Conservation (phyloP, 805 yeast species). For the Jamesozyma lodderae region DNA sequence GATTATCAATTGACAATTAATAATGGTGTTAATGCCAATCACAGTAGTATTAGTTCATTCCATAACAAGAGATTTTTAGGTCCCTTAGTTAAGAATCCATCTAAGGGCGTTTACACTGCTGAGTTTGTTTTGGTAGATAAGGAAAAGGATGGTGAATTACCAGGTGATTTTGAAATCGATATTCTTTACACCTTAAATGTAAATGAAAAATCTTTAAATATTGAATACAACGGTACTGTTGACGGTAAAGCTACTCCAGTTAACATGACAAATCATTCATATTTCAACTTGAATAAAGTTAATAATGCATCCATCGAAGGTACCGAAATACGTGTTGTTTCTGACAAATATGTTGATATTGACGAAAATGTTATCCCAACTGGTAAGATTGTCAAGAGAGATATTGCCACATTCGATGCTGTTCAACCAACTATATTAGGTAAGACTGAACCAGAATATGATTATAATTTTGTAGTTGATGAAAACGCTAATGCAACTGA, state of each 20-base stretch:
- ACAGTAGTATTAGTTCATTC: constrained; percentile 48
- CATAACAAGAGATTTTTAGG: constrained; percentile 45
- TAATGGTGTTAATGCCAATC: constrained; percentile 38
- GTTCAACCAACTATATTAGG: constrained; percentile 24
- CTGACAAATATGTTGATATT: constrained; percentile 37
- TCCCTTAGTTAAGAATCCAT: constrained; percentile 36
- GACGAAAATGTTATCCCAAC: constrained; percentile 37
- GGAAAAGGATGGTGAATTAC: constrained; percentile 49
- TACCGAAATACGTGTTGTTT: constrained; percentile 32
- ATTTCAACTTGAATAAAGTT: constrained; percentile 41
- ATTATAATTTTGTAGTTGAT: constrained; percentile 41
- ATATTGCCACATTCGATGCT: constrained; percentile 21
- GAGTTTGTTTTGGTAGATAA: constrained; percentile 36
- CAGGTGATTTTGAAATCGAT: constrained; percentile 42
- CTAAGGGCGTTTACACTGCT: constrained; percentile 26
- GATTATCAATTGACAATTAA: constrained; percentile 36
- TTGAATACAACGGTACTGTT: constrained; percentile 36
- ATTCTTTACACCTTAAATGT: constrained; percentile 39
- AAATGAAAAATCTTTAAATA: constrained; percentile 30
- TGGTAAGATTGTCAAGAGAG: constrained; percentile 32
- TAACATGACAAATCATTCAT: constrained; percentile 54
- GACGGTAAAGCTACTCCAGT: constrained; percentile 39
- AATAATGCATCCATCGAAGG: constrained; percentile 29
- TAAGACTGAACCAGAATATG: constrained; percentile 30
- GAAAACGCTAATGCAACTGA: constrained; percentile 13